Evolutionary conservation across 2,329 filamentous ascomycete species (phyloP).

Genomic region (Sordariomycetes sp.): DNA sequence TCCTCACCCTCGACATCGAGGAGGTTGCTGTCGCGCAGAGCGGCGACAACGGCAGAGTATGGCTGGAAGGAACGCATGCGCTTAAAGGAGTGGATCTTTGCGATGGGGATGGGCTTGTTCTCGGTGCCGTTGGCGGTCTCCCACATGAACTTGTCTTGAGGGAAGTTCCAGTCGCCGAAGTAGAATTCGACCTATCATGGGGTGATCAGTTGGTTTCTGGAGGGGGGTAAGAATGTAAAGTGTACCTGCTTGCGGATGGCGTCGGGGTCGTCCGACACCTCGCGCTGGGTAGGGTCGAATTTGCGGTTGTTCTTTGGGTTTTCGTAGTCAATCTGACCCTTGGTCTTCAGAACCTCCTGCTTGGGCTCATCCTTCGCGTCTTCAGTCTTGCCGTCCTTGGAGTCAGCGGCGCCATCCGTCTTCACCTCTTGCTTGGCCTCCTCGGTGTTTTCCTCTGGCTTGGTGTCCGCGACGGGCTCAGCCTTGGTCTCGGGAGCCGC

Average conservation of each 20-base stretch:
- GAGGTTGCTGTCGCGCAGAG: slow-evolving; percentile 67
- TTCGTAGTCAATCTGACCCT: slow-evolving; percentile 25
- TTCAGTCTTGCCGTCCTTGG: too few species aligned
- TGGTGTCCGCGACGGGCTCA: slow-evolving; percentile 12
- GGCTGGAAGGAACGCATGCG: slow-evolving; percentile 95
- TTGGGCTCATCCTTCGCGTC: slow-evolving; percentile 11
- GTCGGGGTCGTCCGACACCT: slow-evolving; percentile 66
- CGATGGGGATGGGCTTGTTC: slow-evolving; percentile 75
- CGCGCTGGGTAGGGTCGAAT: slow-evolving; percentile 57
- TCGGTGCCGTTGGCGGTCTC: slow-evolving; percentile 64
- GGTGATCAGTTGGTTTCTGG: neutral
- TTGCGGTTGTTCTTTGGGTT: slow-evolving; percentile 51
- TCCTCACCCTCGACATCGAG: slow-evolving; percentile 66
- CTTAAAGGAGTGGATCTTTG: slow-evolving; percentile 76
- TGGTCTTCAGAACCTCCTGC: slow-evolving; percentile 34
- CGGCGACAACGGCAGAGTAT: slow-evolving; percentile 72
- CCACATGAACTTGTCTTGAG: slow-evolving; percentile 81
- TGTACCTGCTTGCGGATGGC: slow-evolving; percentile 77
- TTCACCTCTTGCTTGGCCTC: slow-evolving; percentile 14
- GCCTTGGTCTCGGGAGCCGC: slow-evolving; percentile 11
- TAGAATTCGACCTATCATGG: slow-evolving; percentile 76
- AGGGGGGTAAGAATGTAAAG: slow-evolving; percentile 4
- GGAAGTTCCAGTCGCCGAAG: slow-evolving; percentile 86
- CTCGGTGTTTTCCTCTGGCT: slow-evolving; percentile 13
- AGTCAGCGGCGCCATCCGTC: too few species aligned